These are phyloP conservation scores for Fomitopsis pulvina DNA, from an alignment of 768 basidiomycete genomes.

Conservation along the genomic window DNA sequence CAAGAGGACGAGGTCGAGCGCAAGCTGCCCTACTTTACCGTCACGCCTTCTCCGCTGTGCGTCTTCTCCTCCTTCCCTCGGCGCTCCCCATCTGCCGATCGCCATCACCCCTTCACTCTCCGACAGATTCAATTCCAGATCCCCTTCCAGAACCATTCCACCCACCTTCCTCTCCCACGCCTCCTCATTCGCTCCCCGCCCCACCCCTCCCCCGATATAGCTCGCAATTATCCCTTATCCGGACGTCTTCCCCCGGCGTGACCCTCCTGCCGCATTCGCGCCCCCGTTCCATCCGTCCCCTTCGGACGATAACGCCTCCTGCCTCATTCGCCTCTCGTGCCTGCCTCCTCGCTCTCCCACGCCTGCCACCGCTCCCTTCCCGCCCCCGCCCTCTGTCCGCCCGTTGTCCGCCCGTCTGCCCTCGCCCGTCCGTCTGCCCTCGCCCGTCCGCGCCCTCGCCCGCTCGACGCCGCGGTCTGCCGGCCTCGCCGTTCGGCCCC, in stretches of 20 bases:
- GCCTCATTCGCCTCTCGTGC: background rate
- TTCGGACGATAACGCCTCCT: slow-evolving; percentile 11
- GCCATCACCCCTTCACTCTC: slow-evolving; percentile 20
- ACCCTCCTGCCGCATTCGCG: slow-evolving; percentile 5
- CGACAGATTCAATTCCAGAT: slow-evolving; percentile 21
- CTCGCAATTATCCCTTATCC: slow-evolving; percentile 17
- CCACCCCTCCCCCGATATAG: slow-evolving; percentile 8
- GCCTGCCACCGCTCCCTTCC: background rate
- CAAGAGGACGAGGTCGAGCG: too few species aligned
- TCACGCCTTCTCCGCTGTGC: background rate
- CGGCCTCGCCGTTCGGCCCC: background rate
- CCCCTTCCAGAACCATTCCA: slow-evolving; percentile 16
- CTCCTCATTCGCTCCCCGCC: slow-evolving; percentile 18
- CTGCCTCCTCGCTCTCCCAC: background rate
- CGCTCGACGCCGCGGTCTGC: background rate
- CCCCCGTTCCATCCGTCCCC: slow-evolving; percentile 10
- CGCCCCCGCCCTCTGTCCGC: slow-evolving; percentile 8
- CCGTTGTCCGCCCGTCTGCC: background rate
- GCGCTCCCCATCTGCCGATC: slow-evolving; percentile 13
- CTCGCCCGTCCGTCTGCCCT: slow-evolving; percentile 1
- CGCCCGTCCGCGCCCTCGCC: slow-evolving; percentile 8
- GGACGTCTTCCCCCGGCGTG: slow-evolving; percentile 7
- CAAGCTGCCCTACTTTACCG: too few species aligned
- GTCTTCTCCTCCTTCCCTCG: background rate
- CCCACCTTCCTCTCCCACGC: slow-evolving; percentile 10